A percentile compares a stretch with the other conserved stretches of the same genome.
phyloP scores from a whole-genome alignment of 306 rosid genomes.

The Pueraria montana region DNA sequence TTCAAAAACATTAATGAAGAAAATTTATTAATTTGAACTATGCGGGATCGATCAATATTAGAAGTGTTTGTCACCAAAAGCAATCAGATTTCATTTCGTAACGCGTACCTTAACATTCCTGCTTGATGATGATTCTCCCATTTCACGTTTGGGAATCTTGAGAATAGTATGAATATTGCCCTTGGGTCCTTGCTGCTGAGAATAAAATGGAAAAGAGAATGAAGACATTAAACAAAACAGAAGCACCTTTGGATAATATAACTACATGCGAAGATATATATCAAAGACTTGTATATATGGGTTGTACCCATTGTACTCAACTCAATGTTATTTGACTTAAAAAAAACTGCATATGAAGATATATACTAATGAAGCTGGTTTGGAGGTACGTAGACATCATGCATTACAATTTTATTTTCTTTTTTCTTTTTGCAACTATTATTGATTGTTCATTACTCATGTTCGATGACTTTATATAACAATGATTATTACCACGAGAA shows the following conservation, averaged over 20 bases:
- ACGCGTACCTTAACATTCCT: conserved; percentile 6
- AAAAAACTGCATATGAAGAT: no score
- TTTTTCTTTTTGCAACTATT: no score
- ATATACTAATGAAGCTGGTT: no score
- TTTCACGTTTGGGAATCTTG: neutral
- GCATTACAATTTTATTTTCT: no score
- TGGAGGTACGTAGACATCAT: no score
- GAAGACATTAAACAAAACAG: neutral
- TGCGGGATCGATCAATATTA: neutral
- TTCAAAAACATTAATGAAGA: neutral
- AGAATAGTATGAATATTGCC: neutral
- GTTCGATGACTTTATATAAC: no score
- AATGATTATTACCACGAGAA: no score
- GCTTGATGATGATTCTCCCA: neutral
- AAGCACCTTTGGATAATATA: neutral
- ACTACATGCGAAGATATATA: neutral
- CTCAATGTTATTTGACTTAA: no score
- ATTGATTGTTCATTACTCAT: no score
- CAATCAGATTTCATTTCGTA: neutral
- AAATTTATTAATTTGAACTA: conserved; percentile 3
- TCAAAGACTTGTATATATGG: neutral
- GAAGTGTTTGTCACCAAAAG: neutral
- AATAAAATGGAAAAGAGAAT: neutral
- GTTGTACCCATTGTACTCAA: no score
- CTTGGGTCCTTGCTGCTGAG: neutral